Base-by-base conservation (phyloP, 805 yeast species). In the Metahyphopichia silvanorum region DNA sequence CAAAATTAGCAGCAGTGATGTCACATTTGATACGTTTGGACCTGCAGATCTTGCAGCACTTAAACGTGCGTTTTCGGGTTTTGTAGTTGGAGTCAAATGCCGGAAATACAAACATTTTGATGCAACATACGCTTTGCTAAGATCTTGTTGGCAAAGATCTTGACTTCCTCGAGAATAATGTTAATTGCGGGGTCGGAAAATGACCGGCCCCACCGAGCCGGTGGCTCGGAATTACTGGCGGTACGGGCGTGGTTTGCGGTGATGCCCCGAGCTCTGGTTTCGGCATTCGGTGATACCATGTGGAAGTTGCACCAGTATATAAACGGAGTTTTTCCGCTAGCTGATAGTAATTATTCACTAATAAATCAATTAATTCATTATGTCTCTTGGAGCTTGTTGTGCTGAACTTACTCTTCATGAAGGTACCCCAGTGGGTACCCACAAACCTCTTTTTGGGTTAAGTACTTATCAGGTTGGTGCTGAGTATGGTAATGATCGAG, bases 331-430 rank as follows among this genome's bases (percentile, higher is more conserved):
- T n/a, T n/a, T n/a, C n/a, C n/a, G n/a, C n/a, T n/a, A n/a, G n/a
- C n/a, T n/a, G n/a, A n/a, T n/a, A n/a, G n/a, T n/a, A n/a, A n/a
- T n/a, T n/a, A n/a, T n/a, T n/a, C n/a, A n/a, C n/a, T n/a, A n/a
- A n/a, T n/a, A n/a, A n/a, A n/a, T n/a, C n/a, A n/a, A n/a, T n/a
- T n/a, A n/a, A n/a, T n/a, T n/a, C n/a, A n/a, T n/a, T n/a, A n/a
- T n/a, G n/a, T n/a, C 74, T 23, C 77, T 78, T 35, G 66, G 69
- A 25, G 51, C 57, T 14, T 76, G 81, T 44, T 77, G 82, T 43
- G 48, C 61, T 33, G 44, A 49, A 35, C 61, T 61, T 20, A 45
- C 49, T 34, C 46, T 60, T 41, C 81, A 75, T 43, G 74, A 70
- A 42, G 85, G 84, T 22, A 55, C 55, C 4, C 66, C 79, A 18